Percentiles rank a stretch among this genome's conserved stretches.
Evolutionary conservation across 495 filamentous ascomycete genomes (phyloP).

Genomic region (Podospora comata): DNA sequence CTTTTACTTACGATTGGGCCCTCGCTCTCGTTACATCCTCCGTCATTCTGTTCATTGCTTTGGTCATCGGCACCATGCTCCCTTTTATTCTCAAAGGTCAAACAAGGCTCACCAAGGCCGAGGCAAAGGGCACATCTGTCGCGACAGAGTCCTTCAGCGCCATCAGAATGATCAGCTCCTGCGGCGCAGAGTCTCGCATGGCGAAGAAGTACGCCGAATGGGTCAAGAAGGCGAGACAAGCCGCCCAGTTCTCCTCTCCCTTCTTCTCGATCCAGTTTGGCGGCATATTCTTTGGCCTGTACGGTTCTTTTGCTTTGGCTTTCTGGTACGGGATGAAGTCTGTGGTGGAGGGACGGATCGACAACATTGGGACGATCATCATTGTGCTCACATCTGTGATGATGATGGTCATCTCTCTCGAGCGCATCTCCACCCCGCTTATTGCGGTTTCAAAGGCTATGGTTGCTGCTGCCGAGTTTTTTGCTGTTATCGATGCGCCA

Average conservation of each 20-base stretch:
- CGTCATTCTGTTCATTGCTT: constrained; percentile 53
- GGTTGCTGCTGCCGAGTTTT: constrained; percentile 55
- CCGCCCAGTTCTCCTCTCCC: constrained; percentile 48
- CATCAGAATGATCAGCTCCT: constrained; percentile 61
- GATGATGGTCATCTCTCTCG: constrained; percentile 51
- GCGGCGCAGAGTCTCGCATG: constrained; percentile 58
- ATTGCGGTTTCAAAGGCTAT: constrained; percentile 52
- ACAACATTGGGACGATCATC: constrained; percentile 44
- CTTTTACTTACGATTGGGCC: constrained; percentile 56
- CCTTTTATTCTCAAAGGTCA: constrained; percentile 59
- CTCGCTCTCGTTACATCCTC: constrained; percentile 56
- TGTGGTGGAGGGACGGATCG: constrained; percentile 38
- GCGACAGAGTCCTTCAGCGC: constrained; percentile 56
- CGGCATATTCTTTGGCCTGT: constrained; percentile 43
- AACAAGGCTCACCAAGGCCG: constrained; percentile 36
- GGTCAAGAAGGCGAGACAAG: constrained; percentile 54
- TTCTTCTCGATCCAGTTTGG: constrained; percentile 43
- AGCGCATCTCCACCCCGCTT: constrained; percentile 51
- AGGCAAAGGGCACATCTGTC: constrained; percentile 54
- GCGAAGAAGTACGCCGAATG: constrained; percentile 50
- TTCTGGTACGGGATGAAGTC: constrained; percentile 55
- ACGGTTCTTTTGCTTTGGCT: constrained; percentile 42
- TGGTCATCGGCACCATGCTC: constrained; percentile 53
- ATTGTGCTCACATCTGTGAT: constrained; percentile 57
- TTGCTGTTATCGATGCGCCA: constrained; percentile 55